Evolutionary conservation across 345 rosid species (phyloP), one percentile per base, ranked within the genome.

Genomic region (Excoecaria cochinchinensis): DNA sequence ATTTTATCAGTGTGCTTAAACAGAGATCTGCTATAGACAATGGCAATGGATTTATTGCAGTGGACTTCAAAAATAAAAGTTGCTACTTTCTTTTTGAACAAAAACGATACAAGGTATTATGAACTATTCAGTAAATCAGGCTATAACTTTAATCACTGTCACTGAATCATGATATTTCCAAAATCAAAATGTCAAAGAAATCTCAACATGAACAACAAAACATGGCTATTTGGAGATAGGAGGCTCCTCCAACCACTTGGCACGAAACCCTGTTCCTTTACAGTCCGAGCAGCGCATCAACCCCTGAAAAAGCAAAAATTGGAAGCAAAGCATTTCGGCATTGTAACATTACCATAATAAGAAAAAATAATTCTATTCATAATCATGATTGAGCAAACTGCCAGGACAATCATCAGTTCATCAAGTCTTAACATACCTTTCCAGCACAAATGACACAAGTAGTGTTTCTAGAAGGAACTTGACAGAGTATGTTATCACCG

Each of bases 261-360:
- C 99, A n/a, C 97, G 97, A 80, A 90, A 95, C 3, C 99, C 94
- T 2, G 99, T 95, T 83, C 97, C 99, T 81, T 95, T 86, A 74
- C 99, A 92, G 81, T 90, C 90, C 1, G 80, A 73, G 80, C 97
- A 91, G 84, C 86, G 73, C 46, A 72, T 83, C 6, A 89, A 88
- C 15, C 97, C 99, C 97, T 94, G 82, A n/a, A 70, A 50, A 51
- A 79, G 31, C 25, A 74, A 69, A 4, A n/a, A 3, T 48, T 11
- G 44, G 11, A 21, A 44, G 55, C n/a, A 31, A 21, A 46, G 56
- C 3, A 17, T 31, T 51, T 21, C n/a, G 14, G n/a, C 6, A 44
- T 40, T n/a, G 17, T 17, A 55, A 16, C 0, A 17, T 15, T 17
- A 3, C 57, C 15, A 14, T 52, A 52, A 52, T 15, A 2, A 5